These are phyloP conservation scores for Cercospora brassicicola DNA, from an alignment of 2,329 filamentous ascomycete species.

Conservation along the genomic window DNA sequence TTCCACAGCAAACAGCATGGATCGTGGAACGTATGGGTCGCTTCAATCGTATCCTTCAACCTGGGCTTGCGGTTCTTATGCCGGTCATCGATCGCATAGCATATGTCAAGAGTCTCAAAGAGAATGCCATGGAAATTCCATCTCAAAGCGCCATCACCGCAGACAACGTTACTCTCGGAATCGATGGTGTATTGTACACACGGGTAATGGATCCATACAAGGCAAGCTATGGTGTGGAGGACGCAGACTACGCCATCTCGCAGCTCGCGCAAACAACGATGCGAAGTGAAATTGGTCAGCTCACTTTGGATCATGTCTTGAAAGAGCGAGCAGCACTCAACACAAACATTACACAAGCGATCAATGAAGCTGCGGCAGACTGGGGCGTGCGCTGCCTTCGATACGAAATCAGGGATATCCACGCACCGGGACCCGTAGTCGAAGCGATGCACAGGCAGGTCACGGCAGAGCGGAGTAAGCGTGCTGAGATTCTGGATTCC, in stretches of 20 bases:
- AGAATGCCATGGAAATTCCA: slow-evolving; percentile 92
- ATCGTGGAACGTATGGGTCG: slow-evolving; percentile 99
- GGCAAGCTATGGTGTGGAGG: slow-evolving; percentile 96
- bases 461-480: slow-evolving; percentile 93
- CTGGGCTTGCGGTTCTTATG: slow-evolving; percentile 82
- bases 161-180: slow-evolving; percentile 94
- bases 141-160: slow-evolving; percentile 97
- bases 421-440: slow-evolving; percentile 88
- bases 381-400: slow-evolving; percentile 96
- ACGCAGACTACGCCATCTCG: slow-evolving; percentile 97
- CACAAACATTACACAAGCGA: slow-evolving; percentile 96
- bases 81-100: slow-evolving; percentile 94
- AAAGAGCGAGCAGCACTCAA: slow-evolving; percentile 96
- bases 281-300: slow-evolving; percentile 96
- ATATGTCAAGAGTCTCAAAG: slow-evolving; percentile 97
- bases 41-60: slow-evolving; percentile 89
- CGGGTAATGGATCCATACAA: slow-evolving; percentile 98
- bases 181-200: slow-evolving; percentile 94
- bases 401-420: slow-evolving; percentile 98
- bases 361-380: slow-evolving; percentile 94
- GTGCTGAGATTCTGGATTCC: slow-evolving; percentile 94
- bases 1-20: slow-evolving; percentile 99
- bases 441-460: slow-evolving; percentile 98
- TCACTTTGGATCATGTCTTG: slow-evolving; percentile 93
- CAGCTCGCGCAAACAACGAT: slow-evolving; percentile 98